These are phyloP conservation scores for Cordyceps javanica DNA, from an alignment of 2,329 filamentous ascomycete species.

Conservation along the genomic window DNA sequence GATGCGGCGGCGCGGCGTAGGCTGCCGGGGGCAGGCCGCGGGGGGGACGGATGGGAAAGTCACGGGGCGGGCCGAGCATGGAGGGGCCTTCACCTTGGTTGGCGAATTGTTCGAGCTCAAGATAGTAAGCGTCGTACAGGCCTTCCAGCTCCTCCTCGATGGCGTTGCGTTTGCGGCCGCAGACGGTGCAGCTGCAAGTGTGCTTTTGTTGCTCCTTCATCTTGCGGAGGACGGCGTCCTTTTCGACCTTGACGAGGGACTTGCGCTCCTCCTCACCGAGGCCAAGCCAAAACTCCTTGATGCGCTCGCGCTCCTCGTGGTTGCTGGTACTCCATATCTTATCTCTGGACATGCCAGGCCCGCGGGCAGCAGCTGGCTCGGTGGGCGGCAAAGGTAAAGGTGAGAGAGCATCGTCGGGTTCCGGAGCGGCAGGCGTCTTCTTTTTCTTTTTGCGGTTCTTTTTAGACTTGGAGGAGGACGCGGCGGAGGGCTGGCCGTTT, in stretches of 20 bases:
- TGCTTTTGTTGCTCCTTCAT: slow-evolving; percentile 99
- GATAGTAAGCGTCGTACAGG: slow-evolving; percentile 96
- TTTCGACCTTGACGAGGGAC: slow-evolving; percentile 94
- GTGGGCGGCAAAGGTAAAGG: slow-evolving; percentile 18
- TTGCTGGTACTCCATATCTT: slow-evolving; percentile 98
- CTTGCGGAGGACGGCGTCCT: slow-evolving; percentile 94
- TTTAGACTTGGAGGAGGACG: slow-evolving; percentile 41
- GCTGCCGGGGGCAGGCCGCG: slow-evolving; percentile 51
- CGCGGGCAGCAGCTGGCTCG: slow-evolving; percentile 26
- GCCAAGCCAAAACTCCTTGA: slow-evolving; percentile 97
- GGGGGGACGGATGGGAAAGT: slow-evolving; percentile 54
- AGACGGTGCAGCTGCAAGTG: slow-evolving; percentile 96
- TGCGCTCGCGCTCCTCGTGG: slow-evolving; percentile 89
- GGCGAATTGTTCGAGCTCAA: slow-evolving; percentile 95
- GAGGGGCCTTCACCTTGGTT: slow-evolving; percentile 70
- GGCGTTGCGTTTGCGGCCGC: slow-evolving; percentile 88
- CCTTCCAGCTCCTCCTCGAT: slow-evolving; percentile 98
- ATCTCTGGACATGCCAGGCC: slow-evolving; percentile 57
- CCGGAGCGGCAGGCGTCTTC: slow-evolving; percentile 32
- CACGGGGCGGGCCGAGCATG: slow-evolving; percentile 43
- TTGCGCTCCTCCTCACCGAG: slow-evolving; percentile 91
- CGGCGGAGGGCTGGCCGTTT: slow-evolving; percentile 25
- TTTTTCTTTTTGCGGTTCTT: slow-evolving; percentile 69
- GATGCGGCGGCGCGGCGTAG: slow-evolving; percentile 58
- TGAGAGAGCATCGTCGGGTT: slow-evolving; percentile 15